Evolutionary conservation across 495 filamentous ascomycete genomes (phyloP), one percentile per base, ranked within the genome.

Genomic region (Penicillium mononematosum): DNA sequence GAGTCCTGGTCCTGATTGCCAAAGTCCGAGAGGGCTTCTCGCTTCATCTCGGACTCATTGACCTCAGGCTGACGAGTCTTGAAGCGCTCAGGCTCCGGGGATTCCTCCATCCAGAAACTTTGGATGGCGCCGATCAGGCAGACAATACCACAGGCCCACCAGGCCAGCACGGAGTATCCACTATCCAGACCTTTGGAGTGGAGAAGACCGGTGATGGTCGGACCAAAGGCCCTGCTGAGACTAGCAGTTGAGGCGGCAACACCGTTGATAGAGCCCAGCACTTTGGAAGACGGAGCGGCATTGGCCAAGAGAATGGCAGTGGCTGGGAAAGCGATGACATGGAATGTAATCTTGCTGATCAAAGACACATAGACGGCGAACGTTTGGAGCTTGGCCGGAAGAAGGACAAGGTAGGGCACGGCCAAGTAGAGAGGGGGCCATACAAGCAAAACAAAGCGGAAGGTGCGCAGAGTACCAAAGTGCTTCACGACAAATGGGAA

Each of bases 341-440:
- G 83, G 59, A 89, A 87, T 0, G 90, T 92, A 65, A 93, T 92
- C 71, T 96, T 98, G 83, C 88, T 88, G 58, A 94, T 81, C 34
- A 98, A 75, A 22, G 92, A 76, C 9, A 81, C 63, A 64, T 90
- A 92, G 50, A 95, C 78, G 2, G 88, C 90, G 9, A 80, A 70
- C 75, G 88, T 89, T 50, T 88, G 86, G 11, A 90, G 72, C 34
- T 71, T 69, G 27, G 82, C 74, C 5, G 93, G 92, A 0, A 98
- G 80, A 12, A 98, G 81, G 45, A 92, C 85, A 36, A 96, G 81
- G 74, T 98, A 98, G 0, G 94, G 94, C 44, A 92, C 88, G 41
- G 85, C 69, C 55, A 98, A 64, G 76, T 98, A 96, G 22, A 96
- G 85, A 45, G 90, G 76, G n/a, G 92, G 92, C 79, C 96, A 98